Evolutionary conservation across 139 green algal species (phyloP).

Genomic region (Micractinium conductrix): DNA sequence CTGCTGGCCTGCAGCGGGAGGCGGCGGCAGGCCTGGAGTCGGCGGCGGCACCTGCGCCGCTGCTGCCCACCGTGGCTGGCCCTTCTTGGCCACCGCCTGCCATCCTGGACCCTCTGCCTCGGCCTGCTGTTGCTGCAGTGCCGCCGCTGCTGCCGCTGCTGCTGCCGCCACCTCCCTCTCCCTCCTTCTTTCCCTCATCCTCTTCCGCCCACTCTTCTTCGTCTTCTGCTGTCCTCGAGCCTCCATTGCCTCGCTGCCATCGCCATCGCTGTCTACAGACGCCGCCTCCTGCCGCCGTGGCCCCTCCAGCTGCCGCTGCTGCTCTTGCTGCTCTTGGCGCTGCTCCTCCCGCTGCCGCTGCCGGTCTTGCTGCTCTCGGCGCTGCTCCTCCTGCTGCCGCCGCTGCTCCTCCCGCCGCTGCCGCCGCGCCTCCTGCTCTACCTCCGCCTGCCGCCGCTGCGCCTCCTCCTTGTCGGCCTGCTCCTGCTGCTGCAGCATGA

Average conservation of each 20-base stretch:
- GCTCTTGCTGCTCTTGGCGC: no score
- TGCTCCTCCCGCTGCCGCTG: no score
- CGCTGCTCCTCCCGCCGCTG: background rate
- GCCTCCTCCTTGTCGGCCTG: background rate
- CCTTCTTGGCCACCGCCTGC: background rate
- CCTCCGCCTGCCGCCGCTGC: background rate
- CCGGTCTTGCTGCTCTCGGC: no score
- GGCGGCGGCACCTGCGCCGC: no score
- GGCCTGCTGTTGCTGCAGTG: background rate
- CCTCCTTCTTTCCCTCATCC: background rate
- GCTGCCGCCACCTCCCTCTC: background rate
- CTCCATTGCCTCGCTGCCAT: no score
- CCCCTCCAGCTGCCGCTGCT: no score
- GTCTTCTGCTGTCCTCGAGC: background rate
- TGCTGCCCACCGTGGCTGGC: no score
- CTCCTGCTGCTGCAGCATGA: background rate
- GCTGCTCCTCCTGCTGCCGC: background rate
- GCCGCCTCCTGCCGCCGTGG: no score
- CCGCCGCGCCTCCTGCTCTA: background rate
- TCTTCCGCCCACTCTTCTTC: background rate
- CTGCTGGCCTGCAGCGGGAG: background rate
- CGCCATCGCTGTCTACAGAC: no score
- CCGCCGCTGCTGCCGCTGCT: background rate
- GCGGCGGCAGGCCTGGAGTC: no score
- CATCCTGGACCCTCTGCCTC: background rate